A percentile compares a stretch with the other conserved stretches of the same genome.
These are phyloP conservation scores for Monilinia vaccinii-corymbosi DNA, from an alignment of 2,329 filamentous ascomycete species.

Conservation along the genomic window DNA sequence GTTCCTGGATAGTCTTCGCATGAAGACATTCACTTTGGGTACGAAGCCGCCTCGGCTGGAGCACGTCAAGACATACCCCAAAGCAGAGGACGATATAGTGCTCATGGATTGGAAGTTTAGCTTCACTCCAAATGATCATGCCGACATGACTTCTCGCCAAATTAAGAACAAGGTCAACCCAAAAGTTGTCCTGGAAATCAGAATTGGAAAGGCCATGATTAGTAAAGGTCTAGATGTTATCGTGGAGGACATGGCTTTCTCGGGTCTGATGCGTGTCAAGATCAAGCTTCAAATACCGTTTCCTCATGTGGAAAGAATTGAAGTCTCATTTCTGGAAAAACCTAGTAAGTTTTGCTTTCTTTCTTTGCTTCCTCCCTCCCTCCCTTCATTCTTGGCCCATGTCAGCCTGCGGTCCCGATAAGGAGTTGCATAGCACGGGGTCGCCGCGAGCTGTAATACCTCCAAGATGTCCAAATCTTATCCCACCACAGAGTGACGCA, in stretches of 20 bases:
- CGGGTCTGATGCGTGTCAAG: conserved; percentile 92
- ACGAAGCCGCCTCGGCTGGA: conserved; percentile 94
- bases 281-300: conserved; percentile 95
- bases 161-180: conserved; percentile 94
- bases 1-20: conserved; percentile 85
- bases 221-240: conserved; percentile 97
- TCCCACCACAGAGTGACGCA: neutral
- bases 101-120: conserved; percentile 99
- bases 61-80: conserved; percentile 96
- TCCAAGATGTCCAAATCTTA: neutral
- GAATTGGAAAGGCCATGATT: conserved; percentile 90
- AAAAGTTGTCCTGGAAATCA: conserved; percentile 89
- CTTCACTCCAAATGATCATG: conserved; percentile 91
- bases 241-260: conserved; percentile 95
- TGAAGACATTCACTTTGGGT: conserved; percentile 89
- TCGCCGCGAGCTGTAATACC: neutral
- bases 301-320: conserved; percentile 87
- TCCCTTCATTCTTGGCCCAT: neutral
- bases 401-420: neutral
- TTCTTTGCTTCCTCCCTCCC: too few relatives aligned
- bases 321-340: conserved; percentile 87
- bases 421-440: neutral
- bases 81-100: conserved; percentile 87
- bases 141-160: conserved; percentile 84
- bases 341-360: conserved; percentile 36